phyloP scores from a whole-genome alignment of 1,284 basidiomycete species.

The Phenoliferia sp. region DNA sequence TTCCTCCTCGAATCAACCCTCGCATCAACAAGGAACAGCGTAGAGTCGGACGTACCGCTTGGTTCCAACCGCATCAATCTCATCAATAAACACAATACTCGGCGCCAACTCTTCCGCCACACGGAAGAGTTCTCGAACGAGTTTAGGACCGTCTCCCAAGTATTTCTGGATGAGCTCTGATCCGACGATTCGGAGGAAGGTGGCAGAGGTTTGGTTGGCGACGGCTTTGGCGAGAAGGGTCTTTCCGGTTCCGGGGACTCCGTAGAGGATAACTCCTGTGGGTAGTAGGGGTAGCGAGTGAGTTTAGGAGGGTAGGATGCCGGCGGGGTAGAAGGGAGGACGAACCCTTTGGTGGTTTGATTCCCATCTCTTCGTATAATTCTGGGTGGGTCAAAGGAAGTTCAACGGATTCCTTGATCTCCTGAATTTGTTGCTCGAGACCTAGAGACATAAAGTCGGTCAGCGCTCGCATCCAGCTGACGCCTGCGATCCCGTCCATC shows the following conservation, averaged over 20 bases:
- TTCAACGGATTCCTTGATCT: constrained; percentile 99
- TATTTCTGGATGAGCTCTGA: constrained; percentile 99
- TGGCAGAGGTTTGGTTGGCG: constrained; percentile 97
- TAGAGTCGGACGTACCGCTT: constrained; percentile 39
- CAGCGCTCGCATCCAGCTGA: background rate
- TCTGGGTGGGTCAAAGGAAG: constrained; percentile 97
- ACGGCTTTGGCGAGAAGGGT: constrained; percentile 97
- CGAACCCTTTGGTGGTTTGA: constrained; percentile 78
- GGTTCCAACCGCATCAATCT: constrained; percentile 48
- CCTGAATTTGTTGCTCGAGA: constrained; percentile 92
- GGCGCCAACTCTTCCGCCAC: constrained; percentile 48
- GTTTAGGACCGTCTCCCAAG: constrained; percentile 74
- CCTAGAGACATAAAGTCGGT: constrained; percentile 6
- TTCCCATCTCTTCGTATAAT: constrained; percentile 99
- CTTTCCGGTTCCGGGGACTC: constrained; percentile 97
- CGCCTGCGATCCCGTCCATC: background rate
- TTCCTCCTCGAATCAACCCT: no score
- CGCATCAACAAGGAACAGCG: background rate
- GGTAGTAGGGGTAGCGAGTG: background rate
- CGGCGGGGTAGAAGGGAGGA: no score
- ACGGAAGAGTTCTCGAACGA: constrained; percentile 48
- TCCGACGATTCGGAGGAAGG: constrained; percentile 95
- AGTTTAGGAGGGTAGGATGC: background rate
- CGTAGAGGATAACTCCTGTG: constrained; percentile 91
- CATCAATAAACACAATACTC: constrained; percentile 48